Percentiles rank a stretch among this genome's conserved stretches.
These are phyloP conservation scores for Ganoderma sinense DNA, from an alignment of 1,284 basidiomycete genomes.

Conservation along the genomic window DNA sequence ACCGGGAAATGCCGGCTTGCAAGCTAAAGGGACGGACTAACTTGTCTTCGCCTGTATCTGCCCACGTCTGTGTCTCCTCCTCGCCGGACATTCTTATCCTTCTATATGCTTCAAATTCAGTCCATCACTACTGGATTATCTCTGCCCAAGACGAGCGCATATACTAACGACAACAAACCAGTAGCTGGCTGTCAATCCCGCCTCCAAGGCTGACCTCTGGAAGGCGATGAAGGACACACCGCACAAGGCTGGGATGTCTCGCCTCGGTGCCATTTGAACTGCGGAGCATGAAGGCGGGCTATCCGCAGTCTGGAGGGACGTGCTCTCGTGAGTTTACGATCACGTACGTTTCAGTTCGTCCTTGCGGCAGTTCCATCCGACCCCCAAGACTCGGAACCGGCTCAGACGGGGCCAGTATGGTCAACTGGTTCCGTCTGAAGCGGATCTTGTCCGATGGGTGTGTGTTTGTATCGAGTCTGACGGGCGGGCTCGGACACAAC, in stretches of 20 bases:
- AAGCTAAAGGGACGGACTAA: too few species aligned
- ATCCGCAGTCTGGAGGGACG: too few species aligned
- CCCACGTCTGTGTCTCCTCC: too few species aligned
- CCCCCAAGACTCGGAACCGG: neutral
- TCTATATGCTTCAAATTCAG: too few species aligned
- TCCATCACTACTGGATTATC: too few species aligned
- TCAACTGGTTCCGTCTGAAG: neutral
- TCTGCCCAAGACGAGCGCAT: too few species aligned
- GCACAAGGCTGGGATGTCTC: neutral
- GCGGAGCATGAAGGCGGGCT: neutral
- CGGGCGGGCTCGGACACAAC: neutral
- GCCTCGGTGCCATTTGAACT: neutral
- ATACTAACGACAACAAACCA: too few species aligned
- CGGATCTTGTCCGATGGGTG: neutral
- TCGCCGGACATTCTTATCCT: too few species aligned
- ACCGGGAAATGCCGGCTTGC: too few species aligned
- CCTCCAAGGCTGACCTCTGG: neutral
- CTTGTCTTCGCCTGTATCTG: too few species aligned
- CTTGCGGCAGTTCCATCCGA: neutral
- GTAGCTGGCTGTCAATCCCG: too few species aligned
- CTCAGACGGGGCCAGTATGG: neutral
- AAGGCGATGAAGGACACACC: neutral
- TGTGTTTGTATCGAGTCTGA: neutral
- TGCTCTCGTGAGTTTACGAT: neutral
- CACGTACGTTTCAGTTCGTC: neutral